Conservation (phyloP, 2,329 filamentous ascomycete genomes). For the Myriosclerotinia curreyana region DNA sequence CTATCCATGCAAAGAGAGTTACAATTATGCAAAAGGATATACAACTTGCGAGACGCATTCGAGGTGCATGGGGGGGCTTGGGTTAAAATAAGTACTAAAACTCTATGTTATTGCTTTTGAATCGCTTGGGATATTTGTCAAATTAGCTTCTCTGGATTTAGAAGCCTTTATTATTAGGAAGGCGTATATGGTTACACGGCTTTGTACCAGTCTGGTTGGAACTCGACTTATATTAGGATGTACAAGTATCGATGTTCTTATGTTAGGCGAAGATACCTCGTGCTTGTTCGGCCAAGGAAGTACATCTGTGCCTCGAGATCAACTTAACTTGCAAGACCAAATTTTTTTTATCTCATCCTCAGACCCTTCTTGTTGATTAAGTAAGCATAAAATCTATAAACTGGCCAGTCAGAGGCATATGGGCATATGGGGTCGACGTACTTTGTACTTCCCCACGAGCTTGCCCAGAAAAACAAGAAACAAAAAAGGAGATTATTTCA, state of each 20-base stretch:
- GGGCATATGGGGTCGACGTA: too few species aligned
- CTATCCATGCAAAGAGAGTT: constrained; percentile 93
- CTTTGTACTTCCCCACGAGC: too few species aligned
- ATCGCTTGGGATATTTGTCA: constrained; percentile 2
- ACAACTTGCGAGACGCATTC: constrained; percentile 79
- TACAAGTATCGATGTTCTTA: neutral
- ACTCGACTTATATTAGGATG: constrained; percentile 5
- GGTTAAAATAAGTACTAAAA: constrained; percentile 41
- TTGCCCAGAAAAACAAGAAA: too few species aligned
- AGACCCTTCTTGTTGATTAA: too few species aligned
- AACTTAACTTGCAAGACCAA: too few species aligned
- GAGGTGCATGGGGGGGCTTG: constrained; percentile 72
- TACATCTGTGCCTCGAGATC: neutral
- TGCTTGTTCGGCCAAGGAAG: constrained; percentile 13
- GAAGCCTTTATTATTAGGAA: neutral
- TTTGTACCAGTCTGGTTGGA: constrained; percentile 5
- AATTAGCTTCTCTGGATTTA: constrained; percentile 11
- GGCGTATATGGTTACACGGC: constrained; percentile 10
- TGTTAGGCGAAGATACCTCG: neutral
- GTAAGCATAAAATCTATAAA: too few species aligned
- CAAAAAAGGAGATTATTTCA: neutral
- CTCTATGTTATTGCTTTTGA: constrained; percentile 3
- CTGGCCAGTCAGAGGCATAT: too few species aligned
- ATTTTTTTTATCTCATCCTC: too few species aligned
- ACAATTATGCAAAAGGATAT: constrained; percentile 99